Base-by-base conservation (phyloP, 768 basidiomycete genomes). In the Sarcomyxa edulis region DNA sequence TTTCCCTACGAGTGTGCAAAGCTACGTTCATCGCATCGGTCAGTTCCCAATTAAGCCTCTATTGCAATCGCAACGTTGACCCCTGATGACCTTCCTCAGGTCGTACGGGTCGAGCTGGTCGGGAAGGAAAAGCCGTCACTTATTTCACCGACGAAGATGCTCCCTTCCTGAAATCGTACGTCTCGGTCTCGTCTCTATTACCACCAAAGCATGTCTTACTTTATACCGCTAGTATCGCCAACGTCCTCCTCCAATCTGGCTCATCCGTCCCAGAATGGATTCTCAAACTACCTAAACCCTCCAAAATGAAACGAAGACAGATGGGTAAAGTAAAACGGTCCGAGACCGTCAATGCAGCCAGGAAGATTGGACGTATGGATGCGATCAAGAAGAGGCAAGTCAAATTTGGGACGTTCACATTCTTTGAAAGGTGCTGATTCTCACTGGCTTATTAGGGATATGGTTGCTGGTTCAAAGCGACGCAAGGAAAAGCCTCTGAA, bases 21-120 rank as follows among this genome's bases (percentile, higher is more conserved):
- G 88, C 53, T 99, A 99, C 54, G 76, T 99, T 29, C 96, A 99
- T 60, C 74, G 96, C 16, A 96, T 99, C 36, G 95, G 90, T 84
- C 23, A 40, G 55, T 38, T n/a, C n/a, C n/a, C n/a, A n/a, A n/a
- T n/a, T n/a, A n/a, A n/a, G 31, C n/a, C 22, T 23, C 28, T 8
- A 4, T 15, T 16, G 16, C 29, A 28, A 3, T 19, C 11, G 6
- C 14, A 21, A 34, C 16, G 14, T 22, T 21, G 32, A 23, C 1
- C 27, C 22, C 7, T 39, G 10, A 27, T 52, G 37, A 35, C 53
- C 36, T 11, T 33, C 19, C 14, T 15, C 33, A 89, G 87, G 93
- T 55, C 88, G 96, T 45, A 98, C 96, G 4, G 96, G 95, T 15
- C 78, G 96, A 37, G 94, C 94, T 12, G 95, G 93, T 6, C 74